phyloP scores from a whole-genome alignment of 2,329 filamentous ascomycete species.

The Cercospora berteroae region DNA sequence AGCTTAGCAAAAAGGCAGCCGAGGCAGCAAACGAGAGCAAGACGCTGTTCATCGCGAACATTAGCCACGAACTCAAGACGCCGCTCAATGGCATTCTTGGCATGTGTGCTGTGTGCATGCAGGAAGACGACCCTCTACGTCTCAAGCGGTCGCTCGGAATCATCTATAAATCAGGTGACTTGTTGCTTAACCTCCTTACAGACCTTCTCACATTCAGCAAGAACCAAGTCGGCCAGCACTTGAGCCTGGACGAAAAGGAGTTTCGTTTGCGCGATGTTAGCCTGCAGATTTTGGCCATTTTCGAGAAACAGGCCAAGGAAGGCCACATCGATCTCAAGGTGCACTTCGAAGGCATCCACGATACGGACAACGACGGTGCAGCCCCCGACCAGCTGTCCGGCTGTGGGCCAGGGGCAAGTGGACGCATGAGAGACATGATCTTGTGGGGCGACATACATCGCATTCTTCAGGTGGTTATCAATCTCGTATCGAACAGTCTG shows the following conservation, averaged over 20 bases:
- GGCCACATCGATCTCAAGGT: conserved; percentile 72
- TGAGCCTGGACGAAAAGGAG: conserved; percentile 78
- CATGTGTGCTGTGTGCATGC: conserved; percentile 91
- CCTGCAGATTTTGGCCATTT: conserved; percentile 79
- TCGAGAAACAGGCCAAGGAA: conserved; percentile 84
- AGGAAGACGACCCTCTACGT: conserved; percentile 73
- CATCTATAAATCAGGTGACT: conserved; percentile 83
- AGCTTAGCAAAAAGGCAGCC: conserved; percentile 85
- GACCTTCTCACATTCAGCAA: conserved; percentile 92
- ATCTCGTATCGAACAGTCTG: conserved; percentile 84
- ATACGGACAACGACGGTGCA: conserved; percentile 30
- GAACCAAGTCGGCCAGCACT: conserved; percentile 84
- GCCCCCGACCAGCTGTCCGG: conserved; percentile 10
- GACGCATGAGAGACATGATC: conserved; percentile 77
- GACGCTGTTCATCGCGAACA: conserved; percentile 95
- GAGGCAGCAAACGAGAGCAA: conserved; percentile 97
- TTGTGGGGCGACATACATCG: conserved; percentile 91
- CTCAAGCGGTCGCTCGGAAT: conserved; percentile 83
- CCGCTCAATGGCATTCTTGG: conserved; percentile 94
- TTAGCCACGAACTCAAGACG: conserved; percentile 83
- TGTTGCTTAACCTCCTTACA: conserved; percentile 80
- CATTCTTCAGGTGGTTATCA: conserved; percentile 90
- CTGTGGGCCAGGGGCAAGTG: conserved; percentile 51
- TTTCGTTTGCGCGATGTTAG: conserved; percentile 82
- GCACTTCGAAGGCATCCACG: conserved; percentile 60